phyloP scores from a whole-genome alignment of 148 eudicot species.

The Linanthus parryae region DNA sequence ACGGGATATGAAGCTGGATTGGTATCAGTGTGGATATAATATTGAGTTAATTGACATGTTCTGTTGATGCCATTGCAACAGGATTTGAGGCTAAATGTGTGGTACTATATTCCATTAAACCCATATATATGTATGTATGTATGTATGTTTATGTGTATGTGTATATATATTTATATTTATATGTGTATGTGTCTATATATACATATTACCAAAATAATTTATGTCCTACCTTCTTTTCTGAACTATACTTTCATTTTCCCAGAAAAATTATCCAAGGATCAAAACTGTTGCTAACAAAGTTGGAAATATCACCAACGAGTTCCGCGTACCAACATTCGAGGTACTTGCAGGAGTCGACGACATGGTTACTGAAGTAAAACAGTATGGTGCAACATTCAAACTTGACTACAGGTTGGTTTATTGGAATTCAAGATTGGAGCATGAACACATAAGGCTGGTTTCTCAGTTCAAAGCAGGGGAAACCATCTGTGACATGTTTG shows the following conservation, averaged over 20 bases:
- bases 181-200: too few relatives aligned
- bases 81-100: too few relatives aligned
- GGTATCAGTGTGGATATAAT: too few relatives aligned
- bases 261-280: slow-evolving; percentile 94
- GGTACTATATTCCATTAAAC: too few relatives aligned
- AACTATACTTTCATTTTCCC: slow-evolving; percentile 19
- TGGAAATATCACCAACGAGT: slow-evolving; percentile 81
- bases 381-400: slow-evolving; percentile 85
- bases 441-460: slow-evolving; percentile 87
- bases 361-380: slow-evolving; percentile 93
- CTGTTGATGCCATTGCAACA: too few relatives aligned
- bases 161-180: too few relatives aligned
- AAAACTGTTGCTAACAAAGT: slow-evolving; percentile 88
- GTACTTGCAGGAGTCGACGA: slow-evolving; percentile 77
- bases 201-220: neutral
- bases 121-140: too few relatives aligned
- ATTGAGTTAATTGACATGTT: too few relatives aligned
- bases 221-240: neutral
- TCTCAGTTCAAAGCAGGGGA: slow-evolving; percentile 72
- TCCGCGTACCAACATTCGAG: slow-evolving; percentile 95
- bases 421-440: slow-evolving; percentile 98
- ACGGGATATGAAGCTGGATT: too few relatives aligned
- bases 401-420: slow-evolving; percentile 94
- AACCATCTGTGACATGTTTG: slow-evolving; percentile 91
- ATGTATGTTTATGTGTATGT: too few relatives aligned